These are phyloP conservation scores for Ziziphus jujuba DNA, from an alignment of 306 rosid genomes.

Conservation along the genomic window DNA sequence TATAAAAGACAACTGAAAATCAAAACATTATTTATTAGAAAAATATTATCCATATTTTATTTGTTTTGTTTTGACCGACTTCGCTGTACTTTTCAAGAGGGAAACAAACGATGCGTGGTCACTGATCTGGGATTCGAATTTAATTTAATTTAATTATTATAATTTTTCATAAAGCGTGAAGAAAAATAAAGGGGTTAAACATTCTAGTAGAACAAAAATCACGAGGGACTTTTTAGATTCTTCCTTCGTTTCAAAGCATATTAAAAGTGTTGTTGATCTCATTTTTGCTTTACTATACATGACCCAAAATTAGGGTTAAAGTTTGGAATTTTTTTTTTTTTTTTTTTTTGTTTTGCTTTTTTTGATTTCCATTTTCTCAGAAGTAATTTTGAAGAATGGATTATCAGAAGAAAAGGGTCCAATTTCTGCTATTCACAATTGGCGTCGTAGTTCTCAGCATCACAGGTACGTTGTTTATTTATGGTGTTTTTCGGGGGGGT, in stretches of 20 bases:
- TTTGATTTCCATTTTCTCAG: neutral
- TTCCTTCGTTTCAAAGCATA: slow-evolving; percentile 28
- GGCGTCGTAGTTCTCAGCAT: slow-evolving; percentile 66
- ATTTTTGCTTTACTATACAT: neutral
- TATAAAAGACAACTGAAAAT: too few species aligned
- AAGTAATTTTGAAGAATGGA: slow-evolving; percentile 40
- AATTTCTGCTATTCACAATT: slow-evolving; percentile 34
- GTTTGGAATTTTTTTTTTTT: too few species aligned
- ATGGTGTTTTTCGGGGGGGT: neutral
- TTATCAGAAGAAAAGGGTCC: slow-evolving; percentile 59
- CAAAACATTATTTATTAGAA: too few species aligned
- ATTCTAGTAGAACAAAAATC: neutral
- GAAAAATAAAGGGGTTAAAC: too few species aligned
- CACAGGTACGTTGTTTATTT: slow-evolving; percentile 43
- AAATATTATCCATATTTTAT: too few species aligned
- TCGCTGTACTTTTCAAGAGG: too few species aligned
- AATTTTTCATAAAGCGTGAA: too few species aligned
- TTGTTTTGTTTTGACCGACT: too few species aligned
- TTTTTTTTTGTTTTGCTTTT: too few species aligned
- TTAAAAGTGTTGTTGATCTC: neutral
- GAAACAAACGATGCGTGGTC: too few species aligned
- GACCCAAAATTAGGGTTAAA: slow-evolving; percentile 18
- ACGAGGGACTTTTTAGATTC: slow-evolving; percentile 20
- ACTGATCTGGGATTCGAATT: too few species aligned
- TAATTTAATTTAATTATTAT: too few species aligned